phyloP scores from a whole-genome alignment of 768 basidiomycete genomes.

The Suillus clintonianus region DNA sequence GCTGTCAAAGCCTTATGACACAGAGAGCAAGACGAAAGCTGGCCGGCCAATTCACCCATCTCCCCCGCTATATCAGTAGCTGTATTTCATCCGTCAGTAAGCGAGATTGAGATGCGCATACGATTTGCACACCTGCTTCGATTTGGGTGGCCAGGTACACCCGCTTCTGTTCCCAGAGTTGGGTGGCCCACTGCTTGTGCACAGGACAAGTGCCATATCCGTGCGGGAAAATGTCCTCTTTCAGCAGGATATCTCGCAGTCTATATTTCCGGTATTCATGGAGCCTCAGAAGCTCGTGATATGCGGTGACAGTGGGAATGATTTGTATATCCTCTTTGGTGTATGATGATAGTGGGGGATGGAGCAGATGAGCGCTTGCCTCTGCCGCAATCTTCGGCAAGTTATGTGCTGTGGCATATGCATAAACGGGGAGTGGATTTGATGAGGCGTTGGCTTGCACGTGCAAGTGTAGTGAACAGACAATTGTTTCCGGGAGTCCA shows the following conservation, averaged over 20 bases:
- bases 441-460: slow-evolving; percentile 52
- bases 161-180: slow-evolving; percentile 55
- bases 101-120: neutral
- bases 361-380: slow-evolving; percentile 58
- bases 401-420: slow-evolving; percentile 47
- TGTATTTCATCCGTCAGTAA: slow-evolving; percentile 24
- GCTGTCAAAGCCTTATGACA: slow-evolving; percentile 65
- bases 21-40: slow-evolving; percentile 47
- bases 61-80: slow-evolving; percentile 69
- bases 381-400: slow-evolving; percentile 52
- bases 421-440: slow-evolving; percentile 62
- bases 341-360: slow-evolving; percentile 58
- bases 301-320: slow-evolving; percentile 60
- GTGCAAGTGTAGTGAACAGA: slow-evolving; percentile 49
- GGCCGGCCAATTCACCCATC: slow-evolving; percentile 55
- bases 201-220: slow-evolving; percentile 65
- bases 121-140: slow-evolving; percentile 48
- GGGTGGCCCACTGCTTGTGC: slow-evolving; percentile 47
- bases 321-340: slow-evolving; percentile 47
- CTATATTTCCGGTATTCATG: slow-evolving; percentile 58
- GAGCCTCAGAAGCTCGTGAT: slow-evolving; percentile 62
- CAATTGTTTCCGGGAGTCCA: slow-evolving; percentile 47
- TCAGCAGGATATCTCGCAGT: slow-evolving; percentile 51
- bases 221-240: slow-evolving; percentile 71
- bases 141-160: slow-evolving; percentile 46